Base-by-base conservation (phyloP, 768 basidiomycete species). In the Auricularia cornea region DNA sequence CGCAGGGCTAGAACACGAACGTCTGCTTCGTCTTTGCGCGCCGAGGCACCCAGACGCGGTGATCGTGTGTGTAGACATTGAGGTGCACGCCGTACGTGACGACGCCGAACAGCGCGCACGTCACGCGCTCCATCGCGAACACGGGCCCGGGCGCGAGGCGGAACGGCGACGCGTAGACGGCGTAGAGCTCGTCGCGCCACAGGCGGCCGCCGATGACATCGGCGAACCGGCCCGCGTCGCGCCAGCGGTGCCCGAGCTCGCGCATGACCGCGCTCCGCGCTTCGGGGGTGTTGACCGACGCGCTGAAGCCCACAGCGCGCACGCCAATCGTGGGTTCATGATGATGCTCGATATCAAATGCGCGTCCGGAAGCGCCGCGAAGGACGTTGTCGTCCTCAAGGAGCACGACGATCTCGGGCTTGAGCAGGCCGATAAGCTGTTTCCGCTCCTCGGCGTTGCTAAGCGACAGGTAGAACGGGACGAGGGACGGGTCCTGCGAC, bases 1-100 rank as follows among this genome's bases (percentile, higher is more conserved):
- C 20, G 8, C 23, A 10, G 51, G 51, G 23, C 23, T 28, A 6
- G 51, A 8, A 63, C 26, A 80, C 87, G 66, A 69, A 93, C 90
- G 94, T 98, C 68, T 85, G 90, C 73, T 99, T 99, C 8, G 89
- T 95, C 64, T 77, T 79, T 1, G 92, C 82, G 16, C 97, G 82
- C 10, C 86, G 89, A 1, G 97, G 94, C 1, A 94, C 86, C 96
- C 97, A 98, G 2, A 97, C 77, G 64, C 76, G 80, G 70, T 88
- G 72, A 63, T 44, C 79, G 66, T 82, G 79, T 51, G 83, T 80
- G 70, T 84, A 92, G 60, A 87, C 83, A 23, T 84, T 90, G 86
- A 95, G 84, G 73, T 98, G 97, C 2, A 96, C 90, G 0, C 97
- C 96, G 68, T 90, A 94, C 0, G 95, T 97, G 60, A 92, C 81